Evolutionary conservation across 352 stramenopile genomes (phyloP).

Genomic region (Pythium inflatum): DNA sequence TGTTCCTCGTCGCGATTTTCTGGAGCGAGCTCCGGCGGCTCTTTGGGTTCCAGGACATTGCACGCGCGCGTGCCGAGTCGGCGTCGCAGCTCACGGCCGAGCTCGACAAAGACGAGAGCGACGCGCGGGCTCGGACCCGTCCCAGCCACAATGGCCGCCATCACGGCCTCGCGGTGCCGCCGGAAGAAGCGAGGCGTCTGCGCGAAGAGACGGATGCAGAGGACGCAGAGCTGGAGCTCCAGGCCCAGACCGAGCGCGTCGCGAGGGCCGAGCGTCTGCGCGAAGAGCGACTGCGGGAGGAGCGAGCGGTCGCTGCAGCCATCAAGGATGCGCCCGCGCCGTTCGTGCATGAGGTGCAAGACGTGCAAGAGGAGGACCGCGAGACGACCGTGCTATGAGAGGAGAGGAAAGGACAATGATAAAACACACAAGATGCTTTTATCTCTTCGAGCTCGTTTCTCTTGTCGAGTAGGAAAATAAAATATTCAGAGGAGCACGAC

Average conservation of each 20-base stretch:
- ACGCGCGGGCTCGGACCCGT: neutral
- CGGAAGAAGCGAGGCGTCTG: neutral
- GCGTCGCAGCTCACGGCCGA: conserved; percentile 64
- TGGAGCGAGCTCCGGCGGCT: conserved; percentile 50
- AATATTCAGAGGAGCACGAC: conserved; percentile 27
- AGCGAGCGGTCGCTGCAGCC: neutral
- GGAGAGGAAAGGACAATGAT: neutral
- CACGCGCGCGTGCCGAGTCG: conserved; percentile 60
- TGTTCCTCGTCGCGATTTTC: conserved; percentile 61
- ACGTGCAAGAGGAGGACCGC: neutral
- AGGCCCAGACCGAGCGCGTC: conserved; percentile 4
- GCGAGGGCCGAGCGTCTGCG: conserved; percentile 6
- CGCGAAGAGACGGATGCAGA: neutral
- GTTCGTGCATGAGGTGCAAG: neutral
- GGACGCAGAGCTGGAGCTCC: conserved; percentile 1
- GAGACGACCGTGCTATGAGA: conserved; percentile 19
- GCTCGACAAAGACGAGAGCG: conserved; percentile 37
- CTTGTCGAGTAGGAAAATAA: conserved; percentile 33
- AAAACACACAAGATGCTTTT: neutral
- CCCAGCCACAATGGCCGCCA: conserved; percentile 1
- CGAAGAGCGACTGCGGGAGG: neutral
- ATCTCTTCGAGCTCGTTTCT: neutral
- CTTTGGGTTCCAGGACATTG: conserved; percentile 77
- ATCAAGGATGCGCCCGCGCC: neutral
- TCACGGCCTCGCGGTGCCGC: neutral